phyloP scores from a whole-genome alignment of 305 asterid species.

The Fraxinus angustifolia region DNA sequence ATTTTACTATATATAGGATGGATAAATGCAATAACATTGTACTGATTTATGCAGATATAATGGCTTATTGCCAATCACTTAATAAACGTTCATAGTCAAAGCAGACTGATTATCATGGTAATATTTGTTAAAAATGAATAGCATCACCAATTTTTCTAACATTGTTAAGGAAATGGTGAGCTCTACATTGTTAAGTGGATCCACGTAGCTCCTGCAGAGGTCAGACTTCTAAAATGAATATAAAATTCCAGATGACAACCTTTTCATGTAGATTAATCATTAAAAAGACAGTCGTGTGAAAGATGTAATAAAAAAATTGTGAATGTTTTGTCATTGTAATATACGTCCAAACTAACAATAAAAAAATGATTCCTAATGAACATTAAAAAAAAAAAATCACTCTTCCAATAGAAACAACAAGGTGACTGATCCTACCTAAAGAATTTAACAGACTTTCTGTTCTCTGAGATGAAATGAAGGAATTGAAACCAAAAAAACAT shows the following conservation, averaged over 20 bases:
- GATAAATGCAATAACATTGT: not conserved
- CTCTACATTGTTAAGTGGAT: not conserved
- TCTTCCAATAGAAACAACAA: conserved; percentile 5
- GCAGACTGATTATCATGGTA: not conserved
- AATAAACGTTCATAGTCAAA: not conserved
- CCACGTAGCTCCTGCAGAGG: not conserved
- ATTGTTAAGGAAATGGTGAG: not conserved
- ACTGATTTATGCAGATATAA: not conserved
- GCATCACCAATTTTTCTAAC: not conserved
- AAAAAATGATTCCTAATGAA: not conserved
- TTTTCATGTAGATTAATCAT: not conserved
- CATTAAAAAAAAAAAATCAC: conserved; percentile 1
- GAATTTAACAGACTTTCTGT: conserved; percentile 8
- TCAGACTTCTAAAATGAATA: not conserved
- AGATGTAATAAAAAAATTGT: conserved; percentile 4
- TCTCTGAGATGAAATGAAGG: conserved; percentile 3
- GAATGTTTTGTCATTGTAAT: not conserved
- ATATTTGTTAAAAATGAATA: not conserved
- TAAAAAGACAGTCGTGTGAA: not conserved
- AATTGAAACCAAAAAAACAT: not conserved
- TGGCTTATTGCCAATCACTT: not conserved
- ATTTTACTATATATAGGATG: not conserved
- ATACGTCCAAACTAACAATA: conserved; percentile 12
- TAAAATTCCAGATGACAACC: not conserved
- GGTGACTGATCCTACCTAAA: conserved; percentile 4